Conservation (phyloP, 2,329 filamentous ascomycete species). For the Alternaria ethzedia region DNA sequence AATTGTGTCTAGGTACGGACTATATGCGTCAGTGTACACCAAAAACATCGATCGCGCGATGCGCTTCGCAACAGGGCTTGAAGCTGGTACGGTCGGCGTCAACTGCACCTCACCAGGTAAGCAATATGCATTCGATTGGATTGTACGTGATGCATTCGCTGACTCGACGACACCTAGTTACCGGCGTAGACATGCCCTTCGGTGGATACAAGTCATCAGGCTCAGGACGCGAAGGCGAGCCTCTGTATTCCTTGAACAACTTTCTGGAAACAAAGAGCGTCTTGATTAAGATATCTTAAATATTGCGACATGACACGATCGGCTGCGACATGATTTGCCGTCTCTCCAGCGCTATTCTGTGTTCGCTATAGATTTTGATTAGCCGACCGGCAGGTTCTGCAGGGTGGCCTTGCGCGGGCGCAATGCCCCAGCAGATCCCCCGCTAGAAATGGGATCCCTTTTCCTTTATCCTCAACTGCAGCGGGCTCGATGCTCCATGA, state of each 20-base stretch:
- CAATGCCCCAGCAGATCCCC: slow-evolving; percentile 16
- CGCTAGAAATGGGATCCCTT: slow-evolving; percentile 16
- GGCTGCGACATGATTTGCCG: slow-evolving; percentile 3
- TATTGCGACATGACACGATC: slow-evolving; percentile 10
- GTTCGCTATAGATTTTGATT: slow-evolving; percentile 16
- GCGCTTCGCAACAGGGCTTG: slow-evolving; percentile 49
- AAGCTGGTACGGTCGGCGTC: slow-evolving; percentile 50
- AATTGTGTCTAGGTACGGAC: slow-evolving; percentile 66
- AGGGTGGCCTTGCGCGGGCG: slow-evolving; percentile 10
- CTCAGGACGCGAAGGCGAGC: slow-evolving; percentile 44
- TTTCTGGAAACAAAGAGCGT: slow-evolving; percentile 46
- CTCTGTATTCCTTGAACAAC: slow-evolving; percentile 38
- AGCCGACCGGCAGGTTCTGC: slow-evolving; percentile 19
- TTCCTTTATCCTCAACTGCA: slow-evolving; percentile 14
- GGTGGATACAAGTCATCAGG: slow-evolving; percentile 51
- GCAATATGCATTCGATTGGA: neutral
- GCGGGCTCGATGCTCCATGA: slow-evolving; percentile 15
- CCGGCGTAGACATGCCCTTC: slow-evolving; percentile 48
- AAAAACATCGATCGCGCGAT: slow-evolving; percentile 48
- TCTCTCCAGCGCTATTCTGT: slow-evolving; percentile 7
- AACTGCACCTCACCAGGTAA: slow-evolving; percentile 48
- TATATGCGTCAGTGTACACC: slow-evolving; percentile 84
- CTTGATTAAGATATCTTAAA: slow-evolving; percentile 35
- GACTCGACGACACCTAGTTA: neutral
- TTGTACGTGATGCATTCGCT: neutral